Evolutionary conservation across 2,329 filamentous ascomycete genomes (phyloP).

Genomic region (Coniella lustricola): DNA sequence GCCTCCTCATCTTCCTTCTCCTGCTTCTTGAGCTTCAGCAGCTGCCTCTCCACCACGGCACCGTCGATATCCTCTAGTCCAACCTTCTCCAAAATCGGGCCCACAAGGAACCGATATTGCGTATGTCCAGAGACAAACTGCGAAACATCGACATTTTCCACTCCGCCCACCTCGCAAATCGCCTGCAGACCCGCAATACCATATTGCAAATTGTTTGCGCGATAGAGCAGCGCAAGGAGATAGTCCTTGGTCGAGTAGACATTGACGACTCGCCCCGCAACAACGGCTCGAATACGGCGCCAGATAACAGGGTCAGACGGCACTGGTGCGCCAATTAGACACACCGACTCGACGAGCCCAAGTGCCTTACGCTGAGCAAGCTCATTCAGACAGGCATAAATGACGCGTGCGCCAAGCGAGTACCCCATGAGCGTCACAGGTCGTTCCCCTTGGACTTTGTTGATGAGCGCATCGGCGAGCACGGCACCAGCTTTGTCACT

Average conservation of each 20-base stretch:
- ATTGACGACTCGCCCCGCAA: constrained; percentile 77
- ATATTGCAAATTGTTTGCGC: constrained; percentile 72
- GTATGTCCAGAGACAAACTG: constrained; percentile 38
- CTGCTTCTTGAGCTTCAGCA: constrained; percentile 14
- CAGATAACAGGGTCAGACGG: constrained; percentile 67
- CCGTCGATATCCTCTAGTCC: constrained; percentile 12
- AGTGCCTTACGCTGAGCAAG: constrained; percentile 75
- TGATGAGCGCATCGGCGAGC: constrained; percentile 75
- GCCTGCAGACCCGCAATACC: constrained; percentile 79
- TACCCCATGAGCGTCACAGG: constrained; percentile 77
- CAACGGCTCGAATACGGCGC: constrained; percentile 69
- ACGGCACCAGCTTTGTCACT: constrained; percentile 75
- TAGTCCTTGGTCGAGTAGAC: constrained; percentile 85
- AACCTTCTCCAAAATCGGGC: constrained; percentile 36
- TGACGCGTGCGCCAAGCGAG: constrained; percentile 72
- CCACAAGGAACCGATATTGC: constrained; percentile 34
- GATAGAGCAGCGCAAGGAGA: constrained; percentile 80
- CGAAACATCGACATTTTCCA: constrained; percentile 51
- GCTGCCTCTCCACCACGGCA: constrained; percentile 9
- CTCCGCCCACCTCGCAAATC: constrained; percentile 59
- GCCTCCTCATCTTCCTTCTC: constrained; percentile 14
- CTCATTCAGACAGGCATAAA: constrained; percentile 72
- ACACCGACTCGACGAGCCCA: constrained; percentile 74
- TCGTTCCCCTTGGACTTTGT: constrained; percentile 73
- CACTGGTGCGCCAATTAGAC: constrained; percentile 74